Base-by-base conservation (phyloP, 768 basidiomycete genomes). In the Tulasnella sp. region DNA sequence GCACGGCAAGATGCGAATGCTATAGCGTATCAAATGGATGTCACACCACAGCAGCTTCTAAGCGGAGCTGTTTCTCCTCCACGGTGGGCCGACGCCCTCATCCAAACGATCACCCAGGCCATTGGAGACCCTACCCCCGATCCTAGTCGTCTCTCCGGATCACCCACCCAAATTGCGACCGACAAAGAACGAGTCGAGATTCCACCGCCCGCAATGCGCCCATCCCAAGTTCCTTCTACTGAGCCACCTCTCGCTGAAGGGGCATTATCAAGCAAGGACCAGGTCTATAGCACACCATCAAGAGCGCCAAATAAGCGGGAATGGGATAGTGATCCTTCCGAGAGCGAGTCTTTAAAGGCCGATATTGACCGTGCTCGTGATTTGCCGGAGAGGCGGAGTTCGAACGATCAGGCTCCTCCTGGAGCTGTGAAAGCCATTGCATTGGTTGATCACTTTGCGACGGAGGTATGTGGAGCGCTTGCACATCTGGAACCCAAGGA, bases 1-100 rank as follows among this genome's bases (percentile, higher is more conserved):
- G 97, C 97, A 83, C 89, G 97, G 52, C 92, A 94, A 80, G 97
- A 99, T 82, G 94, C 95, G 7, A 98, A 97, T 81, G 85, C 88
- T 0, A 86, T 90, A 69, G 96, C 96, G 1, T 97, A 97, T 81
- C 81, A 82, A 49, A 87, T 88, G 1, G 87, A 91, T 73, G 93
- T 96, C 19, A 90, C 91, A 0, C 90, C 86, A 1, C 91, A 91
- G 81, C 86, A 91, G 81, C 88, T 99, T 36, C 89, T 99, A 19
- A 91, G 89, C 42, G 97, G 97, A 8, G 82, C 82, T 15, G 84
- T 97, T 58, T 86, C 89, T 15, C 86, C 89, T 5, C 97, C 96
- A 0, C 83, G 86, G 1, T 99, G 94, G 93, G 91, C 96, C 1
- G 82, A 85, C n/a, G 81, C 85, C 1, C 86, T 99, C 36, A 90